A percentile compares a stretch with the other conserved stretches of the same genome.
These are phyloP conservation scores for Nicotiana undulata DNA, from an alignment of 257 asterid species.

Conservation along the genomic window DNA sequence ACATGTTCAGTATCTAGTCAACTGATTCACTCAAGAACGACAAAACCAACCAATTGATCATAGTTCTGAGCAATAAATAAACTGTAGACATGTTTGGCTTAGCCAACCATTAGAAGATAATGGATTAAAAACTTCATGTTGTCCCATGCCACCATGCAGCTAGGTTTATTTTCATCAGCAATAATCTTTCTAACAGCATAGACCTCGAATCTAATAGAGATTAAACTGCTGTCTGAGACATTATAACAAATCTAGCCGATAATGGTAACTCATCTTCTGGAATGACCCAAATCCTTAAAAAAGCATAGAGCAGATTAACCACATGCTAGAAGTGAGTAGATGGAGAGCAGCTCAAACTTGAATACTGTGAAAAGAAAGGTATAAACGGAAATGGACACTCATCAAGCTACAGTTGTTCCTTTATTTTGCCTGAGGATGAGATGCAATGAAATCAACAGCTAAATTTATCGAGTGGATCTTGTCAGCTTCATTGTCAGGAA, in stretches of 20 bases:
- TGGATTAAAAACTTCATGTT: neutral
- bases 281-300: neutral
- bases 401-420: neutral
- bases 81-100: neutral
- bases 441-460: conserved; percentile 36
- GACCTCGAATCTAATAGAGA: neutral
- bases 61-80: neutral
- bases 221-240: neutral
- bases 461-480: conserved; percentile 25
- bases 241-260: neutral
- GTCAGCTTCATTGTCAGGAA: conserved; percentile 36
- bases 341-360: neutral
- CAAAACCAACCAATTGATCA: neutral
- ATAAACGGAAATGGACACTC: neutral
- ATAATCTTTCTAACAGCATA: neutral
- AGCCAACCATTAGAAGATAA: neutral
- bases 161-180: neutral
- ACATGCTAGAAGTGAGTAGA: neutral
- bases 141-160: neutral
- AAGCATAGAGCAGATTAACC: neutral
- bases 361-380: neutral
- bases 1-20: neutral
- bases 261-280: neutral
- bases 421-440: conserved; percentile 36
- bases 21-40: neutral